Evolutionary conservation across 2,329 filamentous ascomycete genomes (phyloP).

Genomic region (Escovopsis sp.): DNA sequence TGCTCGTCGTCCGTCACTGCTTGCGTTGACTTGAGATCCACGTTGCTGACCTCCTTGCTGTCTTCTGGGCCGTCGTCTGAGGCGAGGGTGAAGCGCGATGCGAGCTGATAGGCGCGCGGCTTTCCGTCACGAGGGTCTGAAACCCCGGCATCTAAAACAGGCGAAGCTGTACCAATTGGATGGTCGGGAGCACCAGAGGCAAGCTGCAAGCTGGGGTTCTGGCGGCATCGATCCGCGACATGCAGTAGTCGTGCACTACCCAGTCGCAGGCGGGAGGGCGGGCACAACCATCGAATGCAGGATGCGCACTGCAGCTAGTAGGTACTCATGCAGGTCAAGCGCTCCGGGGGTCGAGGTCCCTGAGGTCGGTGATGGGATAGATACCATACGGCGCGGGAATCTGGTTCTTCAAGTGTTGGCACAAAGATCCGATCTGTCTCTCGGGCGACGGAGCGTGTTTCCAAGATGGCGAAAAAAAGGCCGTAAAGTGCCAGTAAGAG

Average conservation of each 20-base stretch:
- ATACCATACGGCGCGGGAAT: too few relatives aligned
- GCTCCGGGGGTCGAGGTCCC: too few relatives aligned
- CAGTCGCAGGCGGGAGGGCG: slow-evolving; percentile 5
- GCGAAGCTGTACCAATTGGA: background rate
- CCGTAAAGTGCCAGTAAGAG: too few relatives aligned
- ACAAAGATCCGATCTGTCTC: too few relatives aligned
- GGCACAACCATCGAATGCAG: slow-evolving; percentile 1
- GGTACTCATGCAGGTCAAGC: too few relatives aligned
- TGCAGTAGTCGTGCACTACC: slow-evolving; percentile 5
- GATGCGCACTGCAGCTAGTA: background rate
- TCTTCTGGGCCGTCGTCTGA: background rate
- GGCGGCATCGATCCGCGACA: slow-evolving; percentile 10
- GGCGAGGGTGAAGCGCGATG: slow-evolving; percentile 1
- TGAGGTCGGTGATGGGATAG: background rate
- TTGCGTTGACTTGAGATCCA: background rate
- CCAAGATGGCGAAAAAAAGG: too few relatives aligned
- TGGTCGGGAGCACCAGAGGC: slow-evolving; percentile 4
- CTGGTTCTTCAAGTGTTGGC: too few relatives aligned
- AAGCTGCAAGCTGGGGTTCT: slow-evolving; percentile 6
- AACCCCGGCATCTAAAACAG: background rate
- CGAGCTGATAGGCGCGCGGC: slow-evolving; percentile 4
- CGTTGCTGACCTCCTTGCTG: background rate
- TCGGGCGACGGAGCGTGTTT: too few relatives aligned
- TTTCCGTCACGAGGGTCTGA: slow-evolving; percentile 1
- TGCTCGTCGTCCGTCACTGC: slow-evolving; percentile 1